A percentile compares a stretch with the other conserved stretches of the same genome.
phyloP scores from a whole-genome alignment of 495 filamentous ascomycete genomes.

The Daldinia loculata region DNA sequence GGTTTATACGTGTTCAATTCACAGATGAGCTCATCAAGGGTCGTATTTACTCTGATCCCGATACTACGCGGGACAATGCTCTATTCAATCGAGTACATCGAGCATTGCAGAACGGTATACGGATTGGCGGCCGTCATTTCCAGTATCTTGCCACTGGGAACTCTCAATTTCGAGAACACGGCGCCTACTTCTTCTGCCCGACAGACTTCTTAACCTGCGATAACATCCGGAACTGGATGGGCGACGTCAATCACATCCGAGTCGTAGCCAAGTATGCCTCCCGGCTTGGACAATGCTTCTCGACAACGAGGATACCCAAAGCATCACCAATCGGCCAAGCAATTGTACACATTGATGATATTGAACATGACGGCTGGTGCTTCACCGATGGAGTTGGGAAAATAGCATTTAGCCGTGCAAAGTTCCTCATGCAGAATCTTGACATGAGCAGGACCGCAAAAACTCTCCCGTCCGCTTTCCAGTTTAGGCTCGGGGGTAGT shows the following conservation, averaged over 20 bases:
- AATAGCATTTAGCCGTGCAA: constrained; percentile 80
- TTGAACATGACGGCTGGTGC: constrained; percentile 68
- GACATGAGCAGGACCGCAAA: constrained; percentile 57
- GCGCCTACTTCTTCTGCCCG: constrained; percentile 88
- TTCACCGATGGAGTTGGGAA: constrained; percentile 97
- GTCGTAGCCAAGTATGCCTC: constrained; percentile 87
- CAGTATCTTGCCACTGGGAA: constrained; percentile 95
- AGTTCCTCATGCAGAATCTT: constrained; percentile 72
- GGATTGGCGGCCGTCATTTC: constrained; percentile 80
- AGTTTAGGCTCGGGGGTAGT: constrained; percentile 90
- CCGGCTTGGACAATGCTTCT: constrained; percentile 92
- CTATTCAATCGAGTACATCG: constrained; percentile 77
- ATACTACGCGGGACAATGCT: constrained; percentile 66
- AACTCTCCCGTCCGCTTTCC: constrained; percentile 78
- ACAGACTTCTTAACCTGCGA: constrained; percentile 67
- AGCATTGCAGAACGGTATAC: constrained; percentile 79
- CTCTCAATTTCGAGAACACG: constrained; percentile 91
- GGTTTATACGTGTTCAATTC: constrained; percentile 92
- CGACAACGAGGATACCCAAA: constrained; percentile 75
- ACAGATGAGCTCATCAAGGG: constrained; percentile 74
- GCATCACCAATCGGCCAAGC: constrained; percentile 44
- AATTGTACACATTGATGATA: constrained; percentile 65
- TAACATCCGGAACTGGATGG: constrained; percentile 91
- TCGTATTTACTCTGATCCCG: constrained; percentile 56
- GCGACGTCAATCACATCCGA: constrained; percentile 78